Evolutionary conservation across 192 early-diverging fungal species (phyloP).

Genomic region (Linnemannia zychae): DNA sequence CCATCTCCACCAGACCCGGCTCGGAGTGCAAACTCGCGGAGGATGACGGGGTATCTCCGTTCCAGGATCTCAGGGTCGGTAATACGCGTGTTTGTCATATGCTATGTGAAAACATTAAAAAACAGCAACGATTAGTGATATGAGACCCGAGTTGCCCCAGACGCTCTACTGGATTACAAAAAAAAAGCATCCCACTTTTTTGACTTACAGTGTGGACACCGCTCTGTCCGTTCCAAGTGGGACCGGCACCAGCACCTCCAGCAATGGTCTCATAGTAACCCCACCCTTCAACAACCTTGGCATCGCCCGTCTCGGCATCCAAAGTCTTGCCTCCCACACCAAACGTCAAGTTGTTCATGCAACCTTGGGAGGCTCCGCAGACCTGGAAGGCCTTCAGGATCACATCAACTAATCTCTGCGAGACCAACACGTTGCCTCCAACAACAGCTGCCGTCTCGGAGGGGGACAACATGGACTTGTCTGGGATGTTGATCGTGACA

Average conservation of each 20-base stretch:
- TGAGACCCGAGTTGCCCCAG: not conserved
- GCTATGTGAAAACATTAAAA: constrained; percentile 51
- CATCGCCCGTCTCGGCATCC: constrained; percentile 61
- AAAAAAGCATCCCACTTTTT: not conserved
- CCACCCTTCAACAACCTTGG: constrained; percentile 78
- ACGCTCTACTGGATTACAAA: not conserved
- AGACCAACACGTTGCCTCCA: constrained; percentile 97
- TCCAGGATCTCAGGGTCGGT: constrained; percentile 98
- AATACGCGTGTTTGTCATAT: constrained; percentile 98
- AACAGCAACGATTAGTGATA: constrained; percentile 1
- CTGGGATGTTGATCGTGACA: constrained; percentile 84
- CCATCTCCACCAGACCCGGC: constrained; percentile 85
- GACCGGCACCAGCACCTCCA: constrained; percentile 89
- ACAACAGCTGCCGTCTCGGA: constrained; percentile 92
- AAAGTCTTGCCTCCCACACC: constrained; percentile 76
- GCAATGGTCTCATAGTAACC: constrained; percentile 98
- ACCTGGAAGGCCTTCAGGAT: constrained; percentile 92
- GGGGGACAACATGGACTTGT: constrained; percentile 83
- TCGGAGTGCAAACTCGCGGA: constrained; percentile 87
- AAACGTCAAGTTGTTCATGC: constrained; percentile 98
- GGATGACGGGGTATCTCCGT: constrained; percentile 89
- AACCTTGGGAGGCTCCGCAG: constrained; percentile 93
- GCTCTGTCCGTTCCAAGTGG: constrained; percentile 89
- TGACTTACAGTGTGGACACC: constrained; percentile 72
- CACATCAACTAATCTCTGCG: constrained; percentile 93